phyloP scores from a whole-genome alignment of 192 early-diverging fungal species.

The Glomus cerebriforme region DNA sequence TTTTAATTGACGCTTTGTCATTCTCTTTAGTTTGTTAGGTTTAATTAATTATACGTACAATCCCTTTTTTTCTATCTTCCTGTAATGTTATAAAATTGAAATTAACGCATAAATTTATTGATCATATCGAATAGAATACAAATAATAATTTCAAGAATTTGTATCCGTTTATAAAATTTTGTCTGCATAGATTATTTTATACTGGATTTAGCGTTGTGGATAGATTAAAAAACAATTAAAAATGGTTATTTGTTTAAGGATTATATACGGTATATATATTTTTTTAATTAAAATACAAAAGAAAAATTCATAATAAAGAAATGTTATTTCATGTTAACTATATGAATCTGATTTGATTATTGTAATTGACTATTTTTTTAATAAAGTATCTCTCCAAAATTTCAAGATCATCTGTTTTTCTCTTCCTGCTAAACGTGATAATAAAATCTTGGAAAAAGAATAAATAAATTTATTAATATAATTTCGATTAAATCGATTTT shows the following conservation, averaged over 20 bases:
- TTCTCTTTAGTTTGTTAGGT: not conserved
- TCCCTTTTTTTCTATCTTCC: not conserved
- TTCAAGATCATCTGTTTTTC: constrained; percentile 60
- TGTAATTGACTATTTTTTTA: no score
- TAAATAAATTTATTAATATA: not conserved
- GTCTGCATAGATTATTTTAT: not conserved
- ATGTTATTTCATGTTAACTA: no score
- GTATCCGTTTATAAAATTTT: not conserved
- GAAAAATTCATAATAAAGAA: no score
- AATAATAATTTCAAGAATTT: not conserved
- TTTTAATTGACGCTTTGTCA: not conserved
- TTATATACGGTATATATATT: no score
- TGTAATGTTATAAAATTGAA: not conserved
- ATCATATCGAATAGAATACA: not conserved
- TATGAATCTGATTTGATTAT: no score
- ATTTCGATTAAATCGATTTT: not conserved
- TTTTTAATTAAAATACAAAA: no score
- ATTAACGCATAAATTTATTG: not conserved
- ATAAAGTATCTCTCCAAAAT: constrained; percentile 38
- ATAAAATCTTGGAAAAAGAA: constrained; percentile 38
- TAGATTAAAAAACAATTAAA: no score
- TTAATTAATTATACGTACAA: not conserved
- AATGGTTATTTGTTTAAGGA: no score
- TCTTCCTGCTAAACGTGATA: constrained; percentile 54
- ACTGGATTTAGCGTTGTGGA: no score